Evolutionary conservation across 1,284 basidiomycete genomes (phyloP), one percentile per base, ranked within the genome.

Genomic region (Cryptococcus depauperatus): DNA sequence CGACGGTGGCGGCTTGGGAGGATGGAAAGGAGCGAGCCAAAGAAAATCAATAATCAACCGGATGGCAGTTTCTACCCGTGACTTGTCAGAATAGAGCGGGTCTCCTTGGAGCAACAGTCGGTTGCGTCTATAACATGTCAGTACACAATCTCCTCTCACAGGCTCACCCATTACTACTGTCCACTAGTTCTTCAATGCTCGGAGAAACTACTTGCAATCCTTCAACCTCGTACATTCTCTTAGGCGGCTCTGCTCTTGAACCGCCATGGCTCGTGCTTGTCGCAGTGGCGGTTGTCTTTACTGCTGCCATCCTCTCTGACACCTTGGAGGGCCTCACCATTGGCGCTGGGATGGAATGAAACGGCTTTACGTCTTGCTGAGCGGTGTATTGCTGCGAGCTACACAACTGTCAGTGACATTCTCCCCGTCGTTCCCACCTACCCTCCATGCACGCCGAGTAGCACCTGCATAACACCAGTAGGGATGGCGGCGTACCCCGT

Each of bases 61-160:
- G 37, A 69, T 69, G 34, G 67, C 67, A 3, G 67, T 69, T 44
- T 69, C 67, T 8, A 69, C 67, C 26, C 67, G 51, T 37, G 66
- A 64, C 44, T 69, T 69, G 38, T 57, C 57, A 38, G 66, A 62
- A 40, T 51, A 41, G 30, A 65, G 64, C 3, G 67, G 64, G 52
- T 69, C 67, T 14, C 67, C 67, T 47, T 69, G 67, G 9, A 69
- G 50, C 2, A 68, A 42, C 5, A 69, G 37, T 33, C 50, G 52
- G 43, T 62, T 68, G 19, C 55, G 51, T 16, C 64, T 63, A 29
- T 18, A 19, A 9, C 19, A 16, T 14, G 43, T 56, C 40, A 56
- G 52, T 35, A 22, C 7, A 22, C 26, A 23, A 16, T 18, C 14
- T 16, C 16, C 2, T 19, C n/a, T 26, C 18, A 6, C 18, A 10